Evolutionary conservation across 768 basidiomycete genomes (phyloP), one percentile per base, ranked within the genome.

Genomic region (Leucocoprinus birnbaumii): DNA sequence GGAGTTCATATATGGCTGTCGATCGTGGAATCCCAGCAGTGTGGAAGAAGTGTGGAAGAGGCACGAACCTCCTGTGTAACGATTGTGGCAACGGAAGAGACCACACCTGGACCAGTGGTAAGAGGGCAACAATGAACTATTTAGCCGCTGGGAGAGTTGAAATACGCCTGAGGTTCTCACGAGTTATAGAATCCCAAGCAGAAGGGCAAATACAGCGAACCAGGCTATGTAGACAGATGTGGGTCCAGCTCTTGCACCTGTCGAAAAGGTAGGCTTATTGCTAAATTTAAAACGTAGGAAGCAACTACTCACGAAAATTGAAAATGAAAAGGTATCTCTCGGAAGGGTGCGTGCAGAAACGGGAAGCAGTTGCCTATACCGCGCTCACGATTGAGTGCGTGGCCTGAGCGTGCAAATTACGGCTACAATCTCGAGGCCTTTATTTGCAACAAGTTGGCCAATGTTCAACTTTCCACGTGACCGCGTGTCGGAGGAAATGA

Each of bases 31-130:
- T 10, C 34, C n/a, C n/a, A n/a, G n/a, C n/a, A n/a, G n/a, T n/a
- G n/a, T n/a, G n/a, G n/a, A 14, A 48, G 25, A 52, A 46, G 58
- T 44, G 56, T 21, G 42, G 40, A 48, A 59, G 58, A 34, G 34
- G 14, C 37, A 67, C 75, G 57, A 59, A 84, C 84, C 80, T 81
- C 73, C 71, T 61, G 63, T 71, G 72, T 16, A 85, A 84, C 59
- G 85, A 87, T 65, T 69, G 82, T 80, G 68, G 68, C 66, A 63
- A 75, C 82, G 83, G 83, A 86, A 83, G 84, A 83, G 82, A 84
- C 84, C 84, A 83, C 76, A 75, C 84, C 83, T 83, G 70, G 41
- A 47, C 46, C 50, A 63, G 55, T 48, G 49, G 50, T 52, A 51
- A 45, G 60, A 45, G 51, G 50, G 51, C 48, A 42, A 58, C 24